Percentiles rank a stretch among this genome's conserved stretches.
phyloP scores from a whole-genome alignment of 2,329 filamentous ascomycete species.

The Fusarium sp. region DNA sequence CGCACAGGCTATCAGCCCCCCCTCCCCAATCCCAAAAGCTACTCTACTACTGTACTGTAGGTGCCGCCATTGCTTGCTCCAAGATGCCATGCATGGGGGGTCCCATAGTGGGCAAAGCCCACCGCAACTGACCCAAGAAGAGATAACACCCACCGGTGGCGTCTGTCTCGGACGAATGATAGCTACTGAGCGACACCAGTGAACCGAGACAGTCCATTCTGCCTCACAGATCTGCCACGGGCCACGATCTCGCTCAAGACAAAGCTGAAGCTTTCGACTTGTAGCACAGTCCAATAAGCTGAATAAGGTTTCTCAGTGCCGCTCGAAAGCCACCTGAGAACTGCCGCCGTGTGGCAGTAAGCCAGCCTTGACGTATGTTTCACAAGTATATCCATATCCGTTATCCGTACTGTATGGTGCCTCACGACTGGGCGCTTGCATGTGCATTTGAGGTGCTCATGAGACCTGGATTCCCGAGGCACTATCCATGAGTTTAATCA shows the following conservation, averaged over 20 bases:
- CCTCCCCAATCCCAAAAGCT: not conserved
- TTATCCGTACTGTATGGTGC: not conserved
- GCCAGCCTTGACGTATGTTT: constrained; percentile 2
- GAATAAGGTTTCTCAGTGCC: constrained; percentile 12
- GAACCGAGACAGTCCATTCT: constrained; percentile 15
- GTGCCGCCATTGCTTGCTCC: constrained; percentile 24
- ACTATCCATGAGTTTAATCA: constrained; percentile 24
- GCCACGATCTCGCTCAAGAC: constrained; percentile 6
- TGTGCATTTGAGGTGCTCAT: constrained; percentile 40
- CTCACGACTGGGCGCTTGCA: constrained; percentile 36
- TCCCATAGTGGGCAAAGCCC: constrained; percentile 18
- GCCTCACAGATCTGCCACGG: constrained; percentile 23
- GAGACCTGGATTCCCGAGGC: constrained; percentile 39
- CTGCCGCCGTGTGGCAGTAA: constrained; percentile 5
- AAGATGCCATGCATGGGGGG: constrained; percentile 36
- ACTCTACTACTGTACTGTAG: not conserved
- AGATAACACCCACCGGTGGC: constrained; percentile 34
- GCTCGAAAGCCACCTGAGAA: constrained; percentile 9
- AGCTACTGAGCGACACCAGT: constrained; percentile 24
- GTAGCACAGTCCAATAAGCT: not conserved
- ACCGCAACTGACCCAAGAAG: constrained; percentile 31
- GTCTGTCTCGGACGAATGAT: constrained; percentile 40
- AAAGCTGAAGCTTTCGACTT: constrained; percentile 26
- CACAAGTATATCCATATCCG: not conserved
- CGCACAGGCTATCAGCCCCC: not conserved